Conservation (phyloP, 495 filamentous ascomycete genomes). For the Tuber brumale region DNA sequence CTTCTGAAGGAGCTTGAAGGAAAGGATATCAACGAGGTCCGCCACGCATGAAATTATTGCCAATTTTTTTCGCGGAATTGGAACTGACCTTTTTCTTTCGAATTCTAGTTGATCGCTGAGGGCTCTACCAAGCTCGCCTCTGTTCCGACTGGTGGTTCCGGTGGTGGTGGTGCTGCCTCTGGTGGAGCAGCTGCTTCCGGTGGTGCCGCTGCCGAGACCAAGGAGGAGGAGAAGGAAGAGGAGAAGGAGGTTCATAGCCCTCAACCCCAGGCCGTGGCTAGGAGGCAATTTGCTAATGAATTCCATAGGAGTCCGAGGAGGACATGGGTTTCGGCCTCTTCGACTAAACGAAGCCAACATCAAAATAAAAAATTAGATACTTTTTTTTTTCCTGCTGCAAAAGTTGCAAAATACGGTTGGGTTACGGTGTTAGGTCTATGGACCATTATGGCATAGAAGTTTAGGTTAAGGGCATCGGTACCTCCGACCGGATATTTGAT, state of each 20-base stretch:
- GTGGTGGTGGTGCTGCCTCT: constrained; percentile 58
- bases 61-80: not conserved
- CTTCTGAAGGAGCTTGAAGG: constrained; percentile 88
- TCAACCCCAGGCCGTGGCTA: constrained; percentile 14
- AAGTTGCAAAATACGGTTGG: not conserved
- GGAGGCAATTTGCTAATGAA: constrained; percentile 47
- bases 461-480: not conserved
- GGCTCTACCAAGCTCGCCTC: constrained; percentile 92
- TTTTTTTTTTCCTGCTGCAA: not conserved
- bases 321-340: constrained; percentile 99
- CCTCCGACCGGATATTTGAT: not conserved
- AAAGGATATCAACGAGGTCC: constrained; percentile 95
- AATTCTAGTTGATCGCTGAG: constrained; percentile 74
- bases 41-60: constrained; percentile 25
- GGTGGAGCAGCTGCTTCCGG: constrained; percentile 59
- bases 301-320: constrained; percentile 80
- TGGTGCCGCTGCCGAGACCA: constrained; percentile 61
- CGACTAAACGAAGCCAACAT: constrained; percentile 57
- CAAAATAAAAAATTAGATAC: not conserved
- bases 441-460: not conserved
- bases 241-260: constrained; percentile 56
- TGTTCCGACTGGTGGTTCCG: constrained; percentile 86
- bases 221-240: constrained; percentile 65
- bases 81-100: constrained; percentile 14
- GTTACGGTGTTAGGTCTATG: not conserved